These are phyloP conservation scores for Microbotryum scabiosae DNA, from an alignment of 1,284 basidiomycete species.

Conservation along the genomic window DNA sequence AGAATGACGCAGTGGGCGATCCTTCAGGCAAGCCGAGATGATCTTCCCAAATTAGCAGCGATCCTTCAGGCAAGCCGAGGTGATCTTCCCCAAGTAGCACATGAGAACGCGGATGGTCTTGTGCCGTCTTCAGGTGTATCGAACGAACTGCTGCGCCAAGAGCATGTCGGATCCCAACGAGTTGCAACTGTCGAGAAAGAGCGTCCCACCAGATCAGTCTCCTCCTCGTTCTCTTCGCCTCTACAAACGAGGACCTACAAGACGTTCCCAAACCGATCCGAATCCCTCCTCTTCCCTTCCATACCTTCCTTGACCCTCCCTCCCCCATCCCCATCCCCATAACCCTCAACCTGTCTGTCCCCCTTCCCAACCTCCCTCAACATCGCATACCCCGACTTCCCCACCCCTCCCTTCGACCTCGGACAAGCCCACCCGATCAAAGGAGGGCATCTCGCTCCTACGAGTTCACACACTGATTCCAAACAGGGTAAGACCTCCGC, in stretches of 20 bases:
- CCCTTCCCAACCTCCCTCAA: background rate
- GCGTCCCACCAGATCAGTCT: background rate
- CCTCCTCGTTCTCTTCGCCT: too few species aligned
- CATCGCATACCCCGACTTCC: constrained; percentile 13
- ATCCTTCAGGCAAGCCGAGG: too few species aligned
- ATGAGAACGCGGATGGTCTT: too few species aligned
- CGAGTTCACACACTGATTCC: constrained; percentile 28
- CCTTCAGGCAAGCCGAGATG: too few species aligned
- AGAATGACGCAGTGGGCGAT: too few species aligned
- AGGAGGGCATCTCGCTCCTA: constrained; percentile 35
- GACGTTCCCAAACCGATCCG: constrained; percentile 23
- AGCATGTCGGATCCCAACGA: constrained; percentile 18
- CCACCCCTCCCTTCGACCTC: constrained; percentile 8
- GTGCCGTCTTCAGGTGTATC: background rate
- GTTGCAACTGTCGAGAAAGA: constrained; percentile 15
- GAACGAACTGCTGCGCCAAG: constrained; percentile 16
- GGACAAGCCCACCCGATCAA: constrained; percentile 34
- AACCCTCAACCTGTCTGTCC: constrained; percentile 10
- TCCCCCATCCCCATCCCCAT: background rate
- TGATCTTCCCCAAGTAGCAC: too few species aligned
- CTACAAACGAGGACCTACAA: constrained; percentile 8
- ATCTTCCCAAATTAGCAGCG: too few species aligned
- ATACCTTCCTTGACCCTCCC: background rate
- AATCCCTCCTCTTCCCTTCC: background rate
- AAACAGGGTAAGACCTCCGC: constrained; percentile 35